These are phyloP conservation scores for Colletotrichum tropicale DNA, from an alignment of 2,329 filamentous ascomycete species.

Conservation along the genomic window DNA sequence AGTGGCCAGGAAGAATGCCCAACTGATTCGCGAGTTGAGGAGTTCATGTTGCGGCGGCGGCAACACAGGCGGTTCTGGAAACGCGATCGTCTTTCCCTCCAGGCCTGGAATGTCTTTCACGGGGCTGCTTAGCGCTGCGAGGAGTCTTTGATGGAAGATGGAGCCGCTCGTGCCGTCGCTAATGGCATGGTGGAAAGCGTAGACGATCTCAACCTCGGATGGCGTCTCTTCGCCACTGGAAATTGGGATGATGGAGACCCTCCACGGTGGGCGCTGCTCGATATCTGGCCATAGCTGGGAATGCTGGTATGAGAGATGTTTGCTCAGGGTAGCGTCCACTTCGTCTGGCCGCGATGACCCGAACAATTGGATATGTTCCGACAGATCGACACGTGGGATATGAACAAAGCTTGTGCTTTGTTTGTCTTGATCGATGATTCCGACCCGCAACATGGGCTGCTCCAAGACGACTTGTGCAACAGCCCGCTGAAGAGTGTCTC, in stretches of 20 bases:
- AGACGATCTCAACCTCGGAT: slow-evolving; percentile 43
- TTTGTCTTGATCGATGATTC: slow-evolving; percentile 50
- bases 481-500: slow-evolving; percentile 37
- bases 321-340: slow-evolving; percentile 26
- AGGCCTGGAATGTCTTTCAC: background rate
- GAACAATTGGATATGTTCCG: slow-evolving; percentile 44
- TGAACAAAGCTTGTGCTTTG: slow-evolving; percentile 47
- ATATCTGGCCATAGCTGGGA: slow-evolving; percentile 45
- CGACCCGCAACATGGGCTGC: slow-evolving; percentile 54
- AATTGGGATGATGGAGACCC: slow-evolving; percentile 36
- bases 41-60: slow-evolving; percentile 44
- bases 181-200: slow-evolving; percentile 57
- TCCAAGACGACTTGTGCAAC: slow-evolving; percentile 42
- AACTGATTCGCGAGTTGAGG: slow-evolving; percentile 43
- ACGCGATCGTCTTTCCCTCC: slow-evolving; percentile 27
- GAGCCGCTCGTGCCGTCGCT: slow-evolving; percentile 54
- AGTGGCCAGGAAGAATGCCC: slow-evolving; percentile 41
- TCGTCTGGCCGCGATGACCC: slow-evolving; percentile 20
- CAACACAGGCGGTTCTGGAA: slow-evolving; percentile 34
- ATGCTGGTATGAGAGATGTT: slow-evolving; percentile 42
- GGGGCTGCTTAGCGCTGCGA: slow-evolving; percentile 41
- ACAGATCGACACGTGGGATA: slow-evolving; percentile 46
- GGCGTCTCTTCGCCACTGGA: background rate
- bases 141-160: slow-evolving; percentile 53
- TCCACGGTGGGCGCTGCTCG: slow-evolving; percentile 50